Evolutionary conservation across 2,329 filamentous ascomycete genomes (phyloP), one percentile per base, ranked within the genome.

Genomic region (Fusarium sp.): DNA sequence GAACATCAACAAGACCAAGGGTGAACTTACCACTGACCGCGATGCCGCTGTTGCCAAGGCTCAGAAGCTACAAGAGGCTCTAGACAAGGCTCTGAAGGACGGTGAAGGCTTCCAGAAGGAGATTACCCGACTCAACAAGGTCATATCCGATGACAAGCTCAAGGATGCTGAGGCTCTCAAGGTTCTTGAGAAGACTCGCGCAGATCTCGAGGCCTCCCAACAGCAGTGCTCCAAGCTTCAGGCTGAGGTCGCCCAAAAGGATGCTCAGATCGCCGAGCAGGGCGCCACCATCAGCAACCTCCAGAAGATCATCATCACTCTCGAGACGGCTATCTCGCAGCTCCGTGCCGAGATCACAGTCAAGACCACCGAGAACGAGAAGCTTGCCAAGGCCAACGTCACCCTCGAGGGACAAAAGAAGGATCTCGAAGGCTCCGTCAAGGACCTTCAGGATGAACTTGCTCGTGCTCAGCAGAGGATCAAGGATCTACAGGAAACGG

Each of bases 1-100:
- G 4, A 66, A 67, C 18, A 45, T 67, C 51, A 66, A 44, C 10
- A 34, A 38, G 20, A 66, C 62, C 3, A 36, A 38, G 14, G 34
- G 38, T 1, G 32, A 47, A 1, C 59, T 66, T 1, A 34, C 47
- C 0, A 13, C 5, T 15, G 47, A 24, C 8, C 62, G 62, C 3
- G 22, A 24, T 4, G 36, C 14, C 8, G 24, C 41, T 0, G 5
- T 28, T 0, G 59, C 32, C 8, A 39, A 39, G 15, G 32, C 22
- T 3, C 3, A 45, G 2, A 51, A 66, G 8, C 20, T 66, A 0
- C 28, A 50, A 0, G 32, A 66, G 42, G 48, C 32, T 8, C 22
- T 66, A 0, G 11, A 36, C 1, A 55, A 65, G 14, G 63, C 60
- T 4, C 6, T 30, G 6, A 24, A 42, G 5, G 48, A 65, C 1